A percentile compares a stretch with the other conserved stretches of the same genome.
phyloP scores from a whole-genome alignment of 495 filamentous ascomycete species.

The Penicillium manginii region DNA sequence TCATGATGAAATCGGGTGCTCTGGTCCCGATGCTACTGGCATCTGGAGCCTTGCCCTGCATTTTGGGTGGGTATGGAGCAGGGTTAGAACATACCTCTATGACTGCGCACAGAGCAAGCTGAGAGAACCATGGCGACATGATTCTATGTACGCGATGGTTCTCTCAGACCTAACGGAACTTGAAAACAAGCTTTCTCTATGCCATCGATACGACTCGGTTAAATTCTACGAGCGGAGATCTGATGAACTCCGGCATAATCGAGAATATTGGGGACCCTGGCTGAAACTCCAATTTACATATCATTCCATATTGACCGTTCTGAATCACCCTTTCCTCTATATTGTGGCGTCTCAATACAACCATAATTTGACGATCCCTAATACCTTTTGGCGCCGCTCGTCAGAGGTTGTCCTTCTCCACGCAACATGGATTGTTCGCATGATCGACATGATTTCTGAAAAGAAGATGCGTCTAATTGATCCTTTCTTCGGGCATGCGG shows the following conservation, averaged over 20 bases:
- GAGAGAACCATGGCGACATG: constrained; percentile 50
- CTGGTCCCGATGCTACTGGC: constrained; percentile 33
- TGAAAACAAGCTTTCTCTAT: constrained; percentile 48
- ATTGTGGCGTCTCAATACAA: constrained; percentile 52
- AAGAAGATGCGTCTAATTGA: constrained; percentile 49
- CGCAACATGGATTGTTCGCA: constrained; percentile 52
- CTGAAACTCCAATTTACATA: constrained; percentile 52
- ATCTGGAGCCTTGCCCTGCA: constrained; percentile 49
- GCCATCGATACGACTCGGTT: constrained; percentile 51
- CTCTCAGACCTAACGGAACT: constrained; percentile 48
- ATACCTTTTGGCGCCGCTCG: constrained; percentile 50
- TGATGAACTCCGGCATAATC: constrained; percentile 38
- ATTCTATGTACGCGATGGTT: constrained; percentile 50
- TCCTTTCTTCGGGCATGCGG: constrained; percentile 49
- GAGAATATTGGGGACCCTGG: constrained; percentile 50
- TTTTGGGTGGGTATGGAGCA: constrained; percentile 52
- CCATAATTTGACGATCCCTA: constrained; percentile 49
- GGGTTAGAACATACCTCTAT: constrained; percentile 43
- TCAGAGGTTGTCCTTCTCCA: constrained; percentile 50
- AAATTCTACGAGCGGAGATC: constrained; percentile 49
- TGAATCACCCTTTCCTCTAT: constrained; percentile 53
- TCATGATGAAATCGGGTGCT: constrained; percentile 38
- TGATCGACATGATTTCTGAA: constrained; percentile 53
- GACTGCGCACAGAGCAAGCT: constrained; percentile 46
- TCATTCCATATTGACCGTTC: constrained; percentile 47